These are phyloP conservation scores for Tritrichomonas foetus DNA, from an alignment of 208 protist species.

Conservation along the genomic window DNA sequence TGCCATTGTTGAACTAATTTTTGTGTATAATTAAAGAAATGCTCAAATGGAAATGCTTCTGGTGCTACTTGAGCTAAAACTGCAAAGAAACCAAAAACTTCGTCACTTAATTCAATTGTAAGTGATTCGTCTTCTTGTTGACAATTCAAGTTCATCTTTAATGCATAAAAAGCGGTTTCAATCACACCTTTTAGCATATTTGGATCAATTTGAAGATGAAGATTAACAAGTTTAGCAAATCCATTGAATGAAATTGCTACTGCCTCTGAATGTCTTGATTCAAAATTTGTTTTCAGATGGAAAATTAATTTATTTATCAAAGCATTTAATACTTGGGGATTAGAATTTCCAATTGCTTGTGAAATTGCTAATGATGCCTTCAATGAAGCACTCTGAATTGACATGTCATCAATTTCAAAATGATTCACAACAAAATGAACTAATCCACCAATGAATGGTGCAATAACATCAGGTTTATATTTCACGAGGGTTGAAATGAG, in stretches of 20 bases:
- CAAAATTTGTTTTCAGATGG: background rate
- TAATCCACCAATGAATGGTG: background rate
- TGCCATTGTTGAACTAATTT: background rate
- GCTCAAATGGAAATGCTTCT: background rate
- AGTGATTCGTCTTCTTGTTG: background rate
- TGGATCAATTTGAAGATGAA: background rate
- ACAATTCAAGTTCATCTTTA: background rate
- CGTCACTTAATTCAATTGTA: background rate
- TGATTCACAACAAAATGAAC: background rate
- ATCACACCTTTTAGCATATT: background rate
- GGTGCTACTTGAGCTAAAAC: background rate
- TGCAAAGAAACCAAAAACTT: background rate
- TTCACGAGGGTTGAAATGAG: background rate
- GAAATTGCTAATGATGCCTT: background rate
- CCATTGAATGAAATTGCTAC: background rate
- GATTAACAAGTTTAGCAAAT: background rate
- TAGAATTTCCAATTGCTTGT: background rate
- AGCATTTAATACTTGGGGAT: background rate
- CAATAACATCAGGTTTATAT: background rate
- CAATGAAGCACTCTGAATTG: background rate
- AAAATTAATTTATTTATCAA: background rate
- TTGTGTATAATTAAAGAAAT: background rate
- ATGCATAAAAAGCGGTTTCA: background rate
- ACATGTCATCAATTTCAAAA: background rate
- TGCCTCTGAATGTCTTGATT: background rate